phyloP scores from a whole-genome alignment of 1,284 basidiomycete species.

The Austroboletus novae-zelandiae region DNA sequence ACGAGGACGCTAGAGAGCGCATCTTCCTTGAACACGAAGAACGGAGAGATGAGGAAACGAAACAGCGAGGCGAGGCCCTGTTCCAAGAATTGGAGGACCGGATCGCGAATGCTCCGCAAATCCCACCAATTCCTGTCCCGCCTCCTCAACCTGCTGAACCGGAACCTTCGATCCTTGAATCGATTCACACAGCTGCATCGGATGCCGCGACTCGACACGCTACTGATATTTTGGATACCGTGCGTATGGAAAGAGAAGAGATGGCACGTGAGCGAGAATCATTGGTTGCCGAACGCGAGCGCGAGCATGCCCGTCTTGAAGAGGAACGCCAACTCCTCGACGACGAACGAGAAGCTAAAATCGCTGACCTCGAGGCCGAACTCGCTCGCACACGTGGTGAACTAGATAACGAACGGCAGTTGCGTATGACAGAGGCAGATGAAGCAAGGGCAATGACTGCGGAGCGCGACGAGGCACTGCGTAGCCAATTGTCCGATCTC shows the following conservation, averaged over 20 bases:
- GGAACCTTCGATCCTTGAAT: slow-evolving; percentile 35
- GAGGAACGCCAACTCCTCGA: slow-evolving; percentile 46
- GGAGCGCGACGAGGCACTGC: slow-evolving; percentile 58
- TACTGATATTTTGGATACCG: slow-evolving; percentile 54
- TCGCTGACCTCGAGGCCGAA: slow-evolving; percentile 60
- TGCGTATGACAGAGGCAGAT: slow-evolving; percentile 54
- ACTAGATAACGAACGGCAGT: slow-evolving; percentile 52
- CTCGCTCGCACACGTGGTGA: slow-evolving; percentile 55
- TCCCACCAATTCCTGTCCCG: slow-evolving; percentile 22
- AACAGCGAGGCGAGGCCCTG: slow-evolving; percentile 49
- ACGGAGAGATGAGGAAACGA: slow-evolving; percentile 51
- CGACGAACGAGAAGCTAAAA: slow-evolving; percentile 52
- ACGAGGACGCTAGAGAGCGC: slow-evolving; percentile 62
- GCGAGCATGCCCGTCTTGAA: slow-evolving; percentile 44
- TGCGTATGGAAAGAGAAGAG: slow-evolving; percentile 59
- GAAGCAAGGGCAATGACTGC: slow-evolving; percentile 53
- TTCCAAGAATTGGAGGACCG: slow-evolving; percentile 46
- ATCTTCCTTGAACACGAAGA: slow-evolving; percentile 60
- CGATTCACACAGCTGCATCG: slow-evolving; percentile 36
- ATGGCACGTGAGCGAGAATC: slow-evolving; percentile 51
- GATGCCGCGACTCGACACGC: slow-evolving; percentile 55
- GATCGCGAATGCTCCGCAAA: slow-evolving; percentile 27
- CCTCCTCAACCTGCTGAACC: slow-evolving; percentile 11
- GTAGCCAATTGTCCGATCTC: slow-evolving; percentile 61
- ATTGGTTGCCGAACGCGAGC: slow-evolving; percentile 51